These are phyloP conservation scores for Eucalyptus urophylla DNA, from an alignment of 345 rosid species.

Conservation along the genomic window DNA sequence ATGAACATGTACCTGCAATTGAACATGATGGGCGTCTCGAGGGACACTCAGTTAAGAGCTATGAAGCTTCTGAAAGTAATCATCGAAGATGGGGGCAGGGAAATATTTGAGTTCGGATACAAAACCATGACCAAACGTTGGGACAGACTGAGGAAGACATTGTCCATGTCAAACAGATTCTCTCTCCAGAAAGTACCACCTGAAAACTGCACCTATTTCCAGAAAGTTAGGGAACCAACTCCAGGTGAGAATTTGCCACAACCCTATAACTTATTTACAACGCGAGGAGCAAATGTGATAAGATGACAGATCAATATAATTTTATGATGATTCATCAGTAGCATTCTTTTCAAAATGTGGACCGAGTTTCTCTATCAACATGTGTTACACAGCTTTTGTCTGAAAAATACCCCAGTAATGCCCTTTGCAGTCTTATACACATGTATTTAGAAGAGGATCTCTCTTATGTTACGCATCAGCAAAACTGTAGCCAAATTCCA, in stretches of 20 bases:
- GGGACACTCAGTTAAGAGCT: conserved; percentile 44
- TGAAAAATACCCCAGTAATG: not conserved
- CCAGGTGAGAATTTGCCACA: not conserved
- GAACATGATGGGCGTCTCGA: conserved; percentile 44
- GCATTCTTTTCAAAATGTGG: not conserved
- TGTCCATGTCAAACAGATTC: conserved; percentile 1
- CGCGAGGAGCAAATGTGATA: not conserved
- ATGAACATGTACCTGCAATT: not conserved
- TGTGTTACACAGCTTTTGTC: not conserved
- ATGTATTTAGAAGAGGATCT: not conserved
- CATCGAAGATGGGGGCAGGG: not conserved
- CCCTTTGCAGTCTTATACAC: not conserved
- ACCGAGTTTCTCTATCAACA: not conserved
- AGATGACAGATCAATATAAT: not conserved
- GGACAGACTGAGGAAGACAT: not conserved
- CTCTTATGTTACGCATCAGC: not conserved
- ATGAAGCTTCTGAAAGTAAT: conserved; percentile 33
- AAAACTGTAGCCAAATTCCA: not conserved
- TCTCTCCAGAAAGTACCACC: conserved; percentile 18
- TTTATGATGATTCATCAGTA: not conserved
- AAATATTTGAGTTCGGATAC: conserved; percentile 4
- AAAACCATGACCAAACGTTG: conserved; percentile 4
- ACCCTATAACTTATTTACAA: not conserved
- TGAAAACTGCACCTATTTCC: conserved; percentile 26
- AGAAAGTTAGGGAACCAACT: conserved; percentile 16